Percentiles rank a stretch among this genome's conserved stretches.
phyloP scores from a whole-genome alignment of 2,329 filamentous ascomycete species.

The Ceratocystis lukuohia region DNA sequence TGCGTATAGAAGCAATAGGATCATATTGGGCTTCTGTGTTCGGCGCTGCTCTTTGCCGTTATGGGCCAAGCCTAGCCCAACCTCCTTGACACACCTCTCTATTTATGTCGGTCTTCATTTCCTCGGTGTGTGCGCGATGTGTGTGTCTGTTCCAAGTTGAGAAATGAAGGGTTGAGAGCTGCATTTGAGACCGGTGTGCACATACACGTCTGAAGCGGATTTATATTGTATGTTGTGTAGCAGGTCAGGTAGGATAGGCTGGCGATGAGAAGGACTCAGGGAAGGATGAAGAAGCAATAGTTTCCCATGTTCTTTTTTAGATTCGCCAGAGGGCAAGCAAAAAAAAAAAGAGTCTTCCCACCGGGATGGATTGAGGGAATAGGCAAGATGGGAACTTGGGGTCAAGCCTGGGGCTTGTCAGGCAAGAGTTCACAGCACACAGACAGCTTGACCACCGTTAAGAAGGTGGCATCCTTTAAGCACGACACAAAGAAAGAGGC shows the following conservation, averaged over 20 bases:
- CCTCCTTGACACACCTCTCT: not conserved
- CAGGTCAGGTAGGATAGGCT: not conserved
- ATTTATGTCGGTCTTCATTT: not conserved
- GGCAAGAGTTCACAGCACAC: not conserved
- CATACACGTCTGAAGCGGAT: not conserved
- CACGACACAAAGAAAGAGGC: not conserved
- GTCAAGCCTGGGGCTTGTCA: not conserved
- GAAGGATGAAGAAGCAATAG: constrained; percentile 7
- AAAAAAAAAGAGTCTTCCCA: constrained; percentile 9
- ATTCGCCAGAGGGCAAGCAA: not conserved
- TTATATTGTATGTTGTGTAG: not conserved
- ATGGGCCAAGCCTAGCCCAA: not conserved
- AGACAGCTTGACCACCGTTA: not conserved
- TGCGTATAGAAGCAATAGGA: not conserved
- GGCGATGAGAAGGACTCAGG: not conserved
- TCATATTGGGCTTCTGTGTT: not conserved
- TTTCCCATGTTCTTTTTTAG: not conserved
- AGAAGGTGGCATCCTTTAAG: not conserved
- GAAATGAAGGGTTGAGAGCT: constrained; percentile 5
- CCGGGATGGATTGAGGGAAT: constrained; percentile 17
- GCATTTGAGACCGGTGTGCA: not conserved
- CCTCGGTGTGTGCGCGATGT: not conserved
- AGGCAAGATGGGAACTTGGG: constrained; percentile 6
- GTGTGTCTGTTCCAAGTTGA: not conserved
- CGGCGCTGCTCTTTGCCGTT: not conserved